Base-by-base conservation (phyloP, 805 yeast genomes). In the Lipomyces spencermartinsiae region DNA sequence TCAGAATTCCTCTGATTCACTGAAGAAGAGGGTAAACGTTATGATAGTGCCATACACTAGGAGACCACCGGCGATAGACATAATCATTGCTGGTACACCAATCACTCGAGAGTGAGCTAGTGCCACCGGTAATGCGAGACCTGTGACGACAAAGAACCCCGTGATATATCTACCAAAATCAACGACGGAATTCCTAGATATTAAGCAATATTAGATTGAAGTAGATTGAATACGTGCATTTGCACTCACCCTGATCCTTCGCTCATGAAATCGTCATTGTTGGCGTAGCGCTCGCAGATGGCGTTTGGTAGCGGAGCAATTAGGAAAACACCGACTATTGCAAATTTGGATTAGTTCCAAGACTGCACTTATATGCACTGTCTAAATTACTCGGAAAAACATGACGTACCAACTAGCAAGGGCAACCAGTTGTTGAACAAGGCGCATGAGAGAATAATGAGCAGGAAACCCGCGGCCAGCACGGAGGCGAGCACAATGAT, bases 351-450 rank as follows among this genome's bases (percentile, higher is more conserved):
- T 63, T 33, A 63, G 31, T 12, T n/a, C 19, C 22, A 16, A 8
- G n/a, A 61, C 22, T 31, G 16, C 14, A 1, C 49, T 22, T 8
- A 25, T n/a, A 60, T 7, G 19, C 16, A 22, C 29, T 22, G 12
- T 19, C 16, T 7, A 53, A 34, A 10, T 14, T n/a, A 25, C 64
- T n/a, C n/a, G 19, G 9, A 19, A 8, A 16, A 33, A 29, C 49
- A 2, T 16, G 1, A 82, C 85, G 59, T 71, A 83, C 85, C 84
- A 72, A 90, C 92, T 51, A 89, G 84, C 66, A 94, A 83, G 49
- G 99, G 98, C 75, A 89, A 87, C 96, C 97, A 95, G 78, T 92
- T 93, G 59, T 91, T 90, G 80, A 87, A 92, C 12, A 95, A 83
- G 1, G 95, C 94, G 62, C 97, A 93, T 58, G 97, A 92, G 43